Evolutionary conservation across 2,329 filamentous ascomycete species (phyloP), one percentile per base, ranked within the genome.

Genomic region (Fusarium mexicanum): DNA sequence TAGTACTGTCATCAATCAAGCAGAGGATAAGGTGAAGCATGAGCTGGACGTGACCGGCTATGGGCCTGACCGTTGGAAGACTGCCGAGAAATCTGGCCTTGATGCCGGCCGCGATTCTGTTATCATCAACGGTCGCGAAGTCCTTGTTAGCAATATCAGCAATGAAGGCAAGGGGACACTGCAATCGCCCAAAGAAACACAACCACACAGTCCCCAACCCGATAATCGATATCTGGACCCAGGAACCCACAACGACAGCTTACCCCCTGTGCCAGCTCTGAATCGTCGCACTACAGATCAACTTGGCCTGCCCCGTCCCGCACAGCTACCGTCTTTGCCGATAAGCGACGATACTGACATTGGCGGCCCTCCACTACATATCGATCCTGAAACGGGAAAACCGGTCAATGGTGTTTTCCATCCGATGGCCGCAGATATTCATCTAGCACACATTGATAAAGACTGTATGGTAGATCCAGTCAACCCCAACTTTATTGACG

Each of bases 401-500:
- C 84, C 86, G 17, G 81, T 79, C 16, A 81, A 81, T 33, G 82
- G 83, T 31, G 76, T 80, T 29, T 83, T 89, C 61, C 88, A 90
- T 82, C 86, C 87, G 14, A 81, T 90, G 73, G 85, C 89, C 55
- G 85, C 91, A 14, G 94, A 96, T 64, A 91, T 98, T 77, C 89
- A 90, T 66, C 89, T 88, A 26, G 94, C 94, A 1, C 85, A 89
- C 40, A 89, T 99, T 33, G 91, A 94, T 72, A 94, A 95, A 77
- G 93, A 98, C 80, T 98, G 96, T 83, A 99, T 99, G 95, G 90
- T 88, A 22, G 96, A 99, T 82, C 96, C 97, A 0, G 84, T 99
- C 46, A 91, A 92, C 66, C 89, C 94, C 61, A 85, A 88, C 4
- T 99, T 99, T 83, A 93, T 94, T 80, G 90, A 96, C 51, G 93